A percentile compares a stretch with the other conserved stretches of the same genome.
Conservation (phyloP, 1,284 basidiomycete species). For the Trichosporon ovoides region DNA sequence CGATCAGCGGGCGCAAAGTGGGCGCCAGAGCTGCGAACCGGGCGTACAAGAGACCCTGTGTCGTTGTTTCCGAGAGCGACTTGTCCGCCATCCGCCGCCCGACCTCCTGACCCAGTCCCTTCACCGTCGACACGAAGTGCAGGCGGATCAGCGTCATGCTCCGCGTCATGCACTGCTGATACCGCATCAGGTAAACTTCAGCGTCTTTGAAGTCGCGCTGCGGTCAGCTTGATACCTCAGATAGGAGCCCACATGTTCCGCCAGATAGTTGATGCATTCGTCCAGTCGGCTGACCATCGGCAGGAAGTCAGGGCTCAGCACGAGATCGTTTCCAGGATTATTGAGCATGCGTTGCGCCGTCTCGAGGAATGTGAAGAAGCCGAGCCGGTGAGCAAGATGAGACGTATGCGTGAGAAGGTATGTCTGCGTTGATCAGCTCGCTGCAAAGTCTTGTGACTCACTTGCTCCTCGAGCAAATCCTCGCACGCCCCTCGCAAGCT, state of each 20-base stretch:
- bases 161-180: conserved; percentile 91
- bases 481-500: conserved; percentile 86
- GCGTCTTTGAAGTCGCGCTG: conserved; percentile 85
- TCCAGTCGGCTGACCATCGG: conserved; percentile 91
- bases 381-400: conserved; percentile 68
- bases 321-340: conserved; percentile 81
- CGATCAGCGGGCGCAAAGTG: conserved; percentile 67
- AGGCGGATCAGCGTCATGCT: conserved; percentile 95
- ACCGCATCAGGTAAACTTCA: conserved; percentile 82
- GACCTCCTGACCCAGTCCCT: conserved; percentile 67
- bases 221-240: not conserved
- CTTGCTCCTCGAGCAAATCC: conserved; percentile 75
- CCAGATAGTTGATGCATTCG: conserved; percentile 82
- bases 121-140: conserved; percentile 78
- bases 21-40: conserved; percentile 70
- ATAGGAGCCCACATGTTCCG: conserved; percentile 62
- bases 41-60: conserved; percentile 78
- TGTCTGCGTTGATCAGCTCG: conserved; percentile 51
- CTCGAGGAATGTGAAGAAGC: conserved; percentile 88
- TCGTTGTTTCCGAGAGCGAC: conserved; percentile 75
- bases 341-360: conserved; percentile 84
- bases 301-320: conserved; percentile 79
- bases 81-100: conserved; percentile 67
- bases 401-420: conserved; percentile 68
- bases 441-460: conserved; percentile 42